Conservation (phyloP, 441 rosid genomes). For the Flueggea neowawraea region DNA sequence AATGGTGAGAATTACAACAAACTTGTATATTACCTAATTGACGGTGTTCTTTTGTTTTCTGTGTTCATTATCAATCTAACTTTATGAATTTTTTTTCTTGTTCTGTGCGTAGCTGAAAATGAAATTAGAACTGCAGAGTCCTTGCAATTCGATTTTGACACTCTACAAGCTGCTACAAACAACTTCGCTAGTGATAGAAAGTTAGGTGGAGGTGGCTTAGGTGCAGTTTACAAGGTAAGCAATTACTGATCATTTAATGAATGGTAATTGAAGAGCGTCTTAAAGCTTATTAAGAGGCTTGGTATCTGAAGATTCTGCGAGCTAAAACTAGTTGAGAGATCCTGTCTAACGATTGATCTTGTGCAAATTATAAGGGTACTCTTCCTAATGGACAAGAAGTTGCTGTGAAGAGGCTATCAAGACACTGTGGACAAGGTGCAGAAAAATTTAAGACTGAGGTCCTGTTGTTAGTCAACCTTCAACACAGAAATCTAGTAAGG, state of each 20-base stretch:
- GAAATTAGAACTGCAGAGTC: conserved; percentile 31
- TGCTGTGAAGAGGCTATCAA: conserved; percentile 38
- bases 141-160: conserved; percentile 40
- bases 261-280: too few relatives aligned
- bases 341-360: too few relatives aligned
- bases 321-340: too few relatives aligned
- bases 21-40: too few relatives aligned
- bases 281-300: too few relatives aligned
- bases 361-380: too few relatives aligned
- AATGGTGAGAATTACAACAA: too few relatives aligned
- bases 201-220: conserved; percentile 65
- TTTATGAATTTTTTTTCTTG: too few relatives aligned
- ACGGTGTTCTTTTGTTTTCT: too few relatives aligned
- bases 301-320: too few relatives aligned
- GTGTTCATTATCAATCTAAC: too few relatives aligned
- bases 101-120: conserved; percentile 17
- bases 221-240: conserved; percentile 76
- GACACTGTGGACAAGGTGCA: conserved; percentile 25
- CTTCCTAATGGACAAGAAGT: conserved; percentile 27
- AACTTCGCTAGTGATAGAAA: conserved; percentile 42
- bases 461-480: conserved; percentile 26
- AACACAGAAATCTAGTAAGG: conserved; percentile 31
- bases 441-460: conserved; percentile 33
- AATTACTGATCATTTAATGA: too few relatives aligned
- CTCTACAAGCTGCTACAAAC: conserved; percentile 49